Base-by-base conservation (phyloP, 2,329 filamentous ascomycete genomes). In the Colletotrichum sp. region DNA sequence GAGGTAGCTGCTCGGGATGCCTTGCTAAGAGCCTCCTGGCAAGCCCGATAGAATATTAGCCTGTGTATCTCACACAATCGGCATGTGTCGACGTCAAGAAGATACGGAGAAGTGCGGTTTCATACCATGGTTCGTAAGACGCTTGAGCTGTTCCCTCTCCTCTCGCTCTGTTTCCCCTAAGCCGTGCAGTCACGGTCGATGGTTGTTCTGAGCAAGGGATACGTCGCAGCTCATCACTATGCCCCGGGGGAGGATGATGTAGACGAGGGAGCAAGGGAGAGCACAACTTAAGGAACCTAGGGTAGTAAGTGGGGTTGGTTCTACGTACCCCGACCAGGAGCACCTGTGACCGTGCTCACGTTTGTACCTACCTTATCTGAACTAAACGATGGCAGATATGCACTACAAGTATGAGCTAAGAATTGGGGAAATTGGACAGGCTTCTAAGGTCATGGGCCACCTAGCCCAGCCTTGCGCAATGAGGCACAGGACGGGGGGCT, bases 1-100 rank as follows among this genome's bases (percentile, higher is more conserved):
- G 90, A 91, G 52, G 89, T 90, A 21, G 86, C 83, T 32, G 84
- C 83, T 75, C 78, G 81, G 77, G 84, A 85, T 9, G 82, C 80
- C 44, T 67, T 75, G 26, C 63, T 52, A 10, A 77, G 57, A 16
- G 67, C 65, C 24, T 78, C 77, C 77, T 78, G 34, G 6, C 7
- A 28, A 24, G 32, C n/a, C 59, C 10, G 52, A 15, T 16, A 18
- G 9, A 28, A 55, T 12, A 39, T 71, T 32, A 71, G 69, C 44
- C 21, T 26, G 18, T 21, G 59, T 28, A 21, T 59, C 8, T 32
- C 15, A 18, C 7, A 49, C n/a, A 32, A n/a, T 30, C 18, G 59
- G 21, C 30, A 21, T 62, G 8, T 62, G 5, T 18, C 59, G 26
- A 21, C 59, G 59, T 32, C 28, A 52, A 21, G 44, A 52, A 21